Evolutionary conservation across 306 rosid genomes (phyloP), one percentile per base, ranked within the genome.

Genomic region (Delonix regia): DNA sequence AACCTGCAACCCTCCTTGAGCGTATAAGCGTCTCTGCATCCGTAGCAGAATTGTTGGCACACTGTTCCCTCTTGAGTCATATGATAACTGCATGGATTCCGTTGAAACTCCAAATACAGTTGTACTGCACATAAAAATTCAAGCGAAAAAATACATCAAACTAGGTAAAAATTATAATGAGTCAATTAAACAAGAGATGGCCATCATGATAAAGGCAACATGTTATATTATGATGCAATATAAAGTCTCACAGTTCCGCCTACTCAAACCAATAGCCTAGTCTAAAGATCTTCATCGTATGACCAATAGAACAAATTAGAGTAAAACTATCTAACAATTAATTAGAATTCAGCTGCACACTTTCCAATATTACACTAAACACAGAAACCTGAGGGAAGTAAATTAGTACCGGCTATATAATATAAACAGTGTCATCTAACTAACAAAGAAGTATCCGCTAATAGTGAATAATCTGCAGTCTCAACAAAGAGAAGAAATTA

Each of bases 51-150:
- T 94, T 5, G 97, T 87, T 0, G 99, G 99, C 77, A 94, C 97
- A 63, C 92, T 92, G 78, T 90, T 94, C 85, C 99, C 99, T 86
- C 97, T 90, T 13, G 93, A 74, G 77, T 94, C 99, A 80, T 85
- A 92, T 0, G 97, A 89, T 83, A 92, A 79, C 69, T 92, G 94
- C 97, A 94, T 94, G 61, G 99, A 94, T 73, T 94, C 97, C 45
- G 97, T 90, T 30, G 99, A 94, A 83, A 92, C 99, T 77, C 97
- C 99, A 55, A 94, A 92, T 77, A 92, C 95, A 56, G 97, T 89
- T 41, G 93, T 80, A 81, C 99, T 94, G 42, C 85, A 88, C 39
- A 21, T 56, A 57, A 74, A 64, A 9, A 57, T 57, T 57, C 34
- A 57, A 25, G 5, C 8, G 18, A 0, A 2, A 24, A 22, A 57